Evolutionary conservation across 306 rosid genomes (phyloP).

Genomic region (Cotoneaster glaucophyllus): DNA sequence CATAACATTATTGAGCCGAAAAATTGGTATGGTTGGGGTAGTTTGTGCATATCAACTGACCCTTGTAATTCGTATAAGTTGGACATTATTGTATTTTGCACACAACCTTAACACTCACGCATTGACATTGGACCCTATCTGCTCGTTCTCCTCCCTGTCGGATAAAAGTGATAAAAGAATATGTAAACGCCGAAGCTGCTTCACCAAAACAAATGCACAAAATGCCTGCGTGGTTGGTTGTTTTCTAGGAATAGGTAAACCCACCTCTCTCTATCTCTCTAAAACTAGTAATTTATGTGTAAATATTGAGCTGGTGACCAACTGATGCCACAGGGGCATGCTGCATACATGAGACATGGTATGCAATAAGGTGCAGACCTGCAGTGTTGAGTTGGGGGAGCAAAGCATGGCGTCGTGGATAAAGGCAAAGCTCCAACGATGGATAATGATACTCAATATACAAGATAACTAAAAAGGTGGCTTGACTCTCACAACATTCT

Average conservation of each 20-base stretch:
- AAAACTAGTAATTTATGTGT: neutral
- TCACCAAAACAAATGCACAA: neutral
- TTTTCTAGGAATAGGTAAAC: constrained; percentile 18
- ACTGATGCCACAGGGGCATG: constrained; percentile 15
- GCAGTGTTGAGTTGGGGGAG: constrained; percentile 6
- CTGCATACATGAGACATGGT: neutral
- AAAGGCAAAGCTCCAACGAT: neutral
- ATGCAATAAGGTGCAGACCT: constrained; percentile 5
- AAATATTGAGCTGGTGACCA: constrained; percentile 25
- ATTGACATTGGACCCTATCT: constrained; percentile 12
- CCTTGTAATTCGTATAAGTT: constrained; percentile 1
- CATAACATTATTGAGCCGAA: neutral
- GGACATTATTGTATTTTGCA: neutral
- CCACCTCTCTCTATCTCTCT: neutral
- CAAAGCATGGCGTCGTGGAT: neutral
- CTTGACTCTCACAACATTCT: constrained; percentile 2
- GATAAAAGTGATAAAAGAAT: neutral
- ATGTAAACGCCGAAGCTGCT: neutral
- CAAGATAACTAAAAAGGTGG: neutral
- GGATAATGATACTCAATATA: neutral
- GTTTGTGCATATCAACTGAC: neutral
- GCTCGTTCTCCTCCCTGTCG: constrained; percentile 6
- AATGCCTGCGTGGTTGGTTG: constrained; percentile 15
- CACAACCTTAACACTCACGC: constrained; percentile 26
- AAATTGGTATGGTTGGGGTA: neutral